Conservation (phyloP, 2,329 filamentous ascomycete genomes). For the Bipolaris bicolor region DNA sequence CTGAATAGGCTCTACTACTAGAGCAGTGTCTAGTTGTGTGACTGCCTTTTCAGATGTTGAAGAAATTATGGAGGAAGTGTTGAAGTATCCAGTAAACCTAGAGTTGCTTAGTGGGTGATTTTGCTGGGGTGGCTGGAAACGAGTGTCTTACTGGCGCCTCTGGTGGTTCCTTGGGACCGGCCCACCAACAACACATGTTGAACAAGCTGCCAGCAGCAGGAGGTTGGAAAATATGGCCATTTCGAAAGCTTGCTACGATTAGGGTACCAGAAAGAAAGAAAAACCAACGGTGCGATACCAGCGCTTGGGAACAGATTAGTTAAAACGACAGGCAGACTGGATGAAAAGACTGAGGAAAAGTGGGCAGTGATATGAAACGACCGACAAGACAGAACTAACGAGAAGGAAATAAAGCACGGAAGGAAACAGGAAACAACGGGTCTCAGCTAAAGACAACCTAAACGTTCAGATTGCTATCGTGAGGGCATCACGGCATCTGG, state of each 20-base stretch:
- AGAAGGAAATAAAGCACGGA: slow-evolving; percentile 29
- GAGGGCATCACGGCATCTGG: slow-evolving; percentile 33
- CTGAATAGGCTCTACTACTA: slow-evolving; percentile 43
- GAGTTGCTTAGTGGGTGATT: slow-evolving; percentile 16
- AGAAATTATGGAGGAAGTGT: slow-evolving; percentile 21
- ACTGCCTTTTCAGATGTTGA: slow-evolving; percentile 13
- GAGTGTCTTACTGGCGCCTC: slow-evolving; percentile 36
- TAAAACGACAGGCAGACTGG: slow-evolving; percentile 21
- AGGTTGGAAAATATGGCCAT: slow-evolving; percentile 34
- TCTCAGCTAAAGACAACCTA: slow-evolving; percentile 37
- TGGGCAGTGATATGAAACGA: slow-evolving; percentile 42
- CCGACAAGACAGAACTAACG: slow-evolving; percentile 32
- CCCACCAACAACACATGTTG: slow-evolving; percentile 36
- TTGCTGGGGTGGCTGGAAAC: neutral
- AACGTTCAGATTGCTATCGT: slow-evolving; percentile 31
- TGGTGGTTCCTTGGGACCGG: slow-evolving; percentile 40
- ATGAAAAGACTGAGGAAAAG: slow-evolving; percentile 28
- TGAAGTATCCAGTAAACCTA: slow-evolving; percentile 38
- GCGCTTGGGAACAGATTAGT: slow-evolving; percentile 8
- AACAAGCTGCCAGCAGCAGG: slow-evolving; percentile 49
- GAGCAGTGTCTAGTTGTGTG: slow-evolving; percentile 41
- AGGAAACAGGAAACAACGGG: slow-evolving; percentile 29
- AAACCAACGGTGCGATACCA: slow-evolving; percentile 17
- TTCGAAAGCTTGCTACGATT: slow-evolving; percentile 27
- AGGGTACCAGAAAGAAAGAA: slow-evolving; percentile 25